A percentile compares a stretch with the other conserved stretches of the same genome.
These are phyloP conservation scores for Nakaseomyces sp. DNA, from an alignment of 1,139 yeast genomes.

Conservation along the genomic window DNA sequence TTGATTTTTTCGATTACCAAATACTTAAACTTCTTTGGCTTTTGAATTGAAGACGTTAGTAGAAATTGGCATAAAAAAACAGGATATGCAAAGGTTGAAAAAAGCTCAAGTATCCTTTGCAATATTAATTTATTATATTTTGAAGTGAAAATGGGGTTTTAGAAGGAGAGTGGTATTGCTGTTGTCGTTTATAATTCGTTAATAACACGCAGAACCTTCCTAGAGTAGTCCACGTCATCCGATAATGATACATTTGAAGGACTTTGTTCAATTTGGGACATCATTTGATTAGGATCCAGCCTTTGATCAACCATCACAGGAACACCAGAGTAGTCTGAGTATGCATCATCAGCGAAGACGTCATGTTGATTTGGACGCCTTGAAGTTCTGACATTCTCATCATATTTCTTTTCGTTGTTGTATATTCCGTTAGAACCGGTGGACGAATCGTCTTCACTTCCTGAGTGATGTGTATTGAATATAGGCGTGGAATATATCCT, in stretches of 20 bases:
- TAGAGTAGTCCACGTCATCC: constrained; percentile 66
- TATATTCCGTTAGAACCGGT: constrained; percentile 15
- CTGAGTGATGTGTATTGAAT: constrained; percentile 9
- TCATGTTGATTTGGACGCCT: constrained; percentile 8
- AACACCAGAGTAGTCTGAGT: constrained; percentile 3
- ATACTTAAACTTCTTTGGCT: too few relatives aligned
- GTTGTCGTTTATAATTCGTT: constrained; percentile 31
- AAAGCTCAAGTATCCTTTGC: too few relatives aligned
- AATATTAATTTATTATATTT: neutral
- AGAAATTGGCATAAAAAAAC: too few relatives aligned
- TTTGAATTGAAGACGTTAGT: too few relatives aligned
- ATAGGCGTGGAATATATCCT: constrained; percentile 9
- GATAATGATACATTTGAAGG: constrained; percentile 56
- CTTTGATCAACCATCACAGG: constrained; percentile 56
- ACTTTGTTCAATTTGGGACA: constrained; percentile 38
- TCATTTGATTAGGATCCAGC: constrained; percentile 58
- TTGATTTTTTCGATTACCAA: too few relatives aligned
- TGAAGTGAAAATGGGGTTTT: too few relatives aligned
- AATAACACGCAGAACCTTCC: constrained; percentile 61
- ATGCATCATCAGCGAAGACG: constrained; percentile 5
- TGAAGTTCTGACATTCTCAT: constrained; percentile 2
- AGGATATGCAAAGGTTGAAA: too few relatives aligned
- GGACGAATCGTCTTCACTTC: constrained; percentile 13
- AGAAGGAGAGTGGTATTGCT: too few relatives aligned
- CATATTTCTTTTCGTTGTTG: constrained; percentile 19